These are phyloP conservation scores for Pseudomassariella vexata DNA, from an alignment of 2,329 filamentous ascomycete genomes.

Conservation along the genomic window DNA sequence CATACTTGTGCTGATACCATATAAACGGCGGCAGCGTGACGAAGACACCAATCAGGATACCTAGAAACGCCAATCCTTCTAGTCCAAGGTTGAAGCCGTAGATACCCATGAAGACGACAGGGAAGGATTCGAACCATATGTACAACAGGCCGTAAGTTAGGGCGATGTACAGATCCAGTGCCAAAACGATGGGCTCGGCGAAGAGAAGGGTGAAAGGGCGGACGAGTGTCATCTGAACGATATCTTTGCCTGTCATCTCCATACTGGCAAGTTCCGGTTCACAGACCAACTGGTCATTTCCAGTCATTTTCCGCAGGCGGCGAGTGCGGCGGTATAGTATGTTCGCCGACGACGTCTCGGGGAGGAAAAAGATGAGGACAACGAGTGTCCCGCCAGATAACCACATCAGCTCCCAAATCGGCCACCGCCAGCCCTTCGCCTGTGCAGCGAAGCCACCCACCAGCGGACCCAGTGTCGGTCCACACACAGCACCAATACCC, in stretches of 20 bases:
- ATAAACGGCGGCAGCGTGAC: conserved; percentile 51
- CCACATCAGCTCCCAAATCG: conserved; percentile 43
- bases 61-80: conserved; percentile 42
- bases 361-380: conserved; percentile 45
- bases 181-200: conserved; percentile 47
- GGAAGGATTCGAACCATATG: conserved; percentile 49
- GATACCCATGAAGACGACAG: conserved; percentile 42
- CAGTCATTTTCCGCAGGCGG: conserved; percentile 35
- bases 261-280: conserved; percentile 46
- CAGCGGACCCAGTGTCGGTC: conserved; percentile 41
- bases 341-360: conserved; percentile 46
- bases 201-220: conserved; percentile 26
- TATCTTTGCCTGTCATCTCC: conserved; percentile 35
- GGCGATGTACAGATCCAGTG: conserved; percentile 41
- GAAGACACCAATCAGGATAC: conserved; percentile 38
- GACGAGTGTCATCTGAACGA: conserved; percentile 38
- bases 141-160: conserved; percentile 44
- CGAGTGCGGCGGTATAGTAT: conserved; percentile 47
- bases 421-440: conserved; percentile 41
- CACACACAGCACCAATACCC: conserved; percentile 31
- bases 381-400: conserved; percentile 29
- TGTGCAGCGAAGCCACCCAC: conserved; percentile 39
- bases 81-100: conserved; percentile 45
- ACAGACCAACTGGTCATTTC: conserved; percentile 35
- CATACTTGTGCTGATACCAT: conserved; percentile 59